phyloP scores from a whole-genome alignment of 352 stramenopile species.

The Phytophthora foliorum region DNA sequence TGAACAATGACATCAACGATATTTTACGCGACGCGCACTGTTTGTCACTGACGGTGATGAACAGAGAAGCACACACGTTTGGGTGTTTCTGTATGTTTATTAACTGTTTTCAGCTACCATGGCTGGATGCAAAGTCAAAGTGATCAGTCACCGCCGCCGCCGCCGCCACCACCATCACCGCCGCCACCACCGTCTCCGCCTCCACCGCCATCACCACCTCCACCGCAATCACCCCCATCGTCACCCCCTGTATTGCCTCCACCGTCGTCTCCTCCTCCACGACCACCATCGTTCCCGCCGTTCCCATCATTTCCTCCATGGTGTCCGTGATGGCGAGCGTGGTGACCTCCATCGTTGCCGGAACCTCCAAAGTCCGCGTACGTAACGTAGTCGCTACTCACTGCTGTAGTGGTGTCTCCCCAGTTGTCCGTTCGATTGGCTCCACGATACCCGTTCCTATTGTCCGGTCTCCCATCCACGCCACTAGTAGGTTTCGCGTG shows the following conservation, averaged over 20 bases:
- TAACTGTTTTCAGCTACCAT: not conserved
- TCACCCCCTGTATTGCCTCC: not conserved
- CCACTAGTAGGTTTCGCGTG: not conserved
- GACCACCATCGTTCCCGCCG: not conserved
- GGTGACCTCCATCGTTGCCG: not conserved
- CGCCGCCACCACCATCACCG: not conserved
- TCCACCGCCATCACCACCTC: not conserved
- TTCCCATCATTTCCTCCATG: not conserved
- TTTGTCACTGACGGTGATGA: not conserved
- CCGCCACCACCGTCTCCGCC: conserved; percentile 1
- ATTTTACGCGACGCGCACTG: not conserved
- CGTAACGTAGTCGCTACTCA: conserved; percentile 6
- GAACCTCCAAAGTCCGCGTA: conserved; percentile 17
- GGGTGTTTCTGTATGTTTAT: not conserved
- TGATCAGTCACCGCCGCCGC: not conserved
- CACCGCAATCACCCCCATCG: not conserved
- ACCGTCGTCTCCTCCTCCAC: not conserved
- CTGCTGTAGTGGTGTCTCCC: not conserved
- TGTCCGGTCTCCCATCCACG: not conserved
- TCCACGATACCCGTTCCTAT: not conserved
- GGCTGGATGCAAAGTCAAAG: not conserved
- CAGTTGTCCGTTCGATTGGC: conserved; percentile 5
- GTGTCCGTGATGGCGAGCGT: conserved; percentile 6
- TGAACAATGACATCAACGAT: conserved; percentile 4
- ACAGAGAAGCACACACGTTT: not conserved